phyloP scores from a whole-genome alignment of 164 flowering plant species.

The Umbilicus rupestris region DNA sequence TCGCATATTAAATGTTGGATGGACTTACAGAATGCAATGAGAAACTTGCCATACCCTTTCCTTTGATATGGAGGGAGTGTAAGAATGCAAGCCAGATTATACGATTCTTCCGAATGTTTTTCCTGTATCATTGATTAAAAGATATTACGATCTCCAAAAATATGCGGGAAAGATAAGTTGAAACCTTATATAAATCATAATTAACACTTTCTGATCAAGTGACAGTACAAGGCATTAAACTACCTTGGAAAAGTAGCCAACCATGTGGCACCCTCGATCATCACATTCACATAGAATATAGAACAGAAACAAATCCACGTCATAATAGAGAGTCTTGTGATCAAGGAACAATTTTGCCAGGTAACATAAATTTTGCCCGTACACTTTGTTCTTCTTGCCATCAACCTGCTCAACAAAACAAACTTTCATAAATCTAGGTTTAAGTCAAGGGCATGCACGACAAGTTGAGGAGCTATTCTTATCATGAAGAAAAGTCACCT shows the following conservation, averaged over 20 bases:
- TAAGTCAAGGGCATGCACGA: not conserved
- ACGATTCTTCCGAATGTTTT: slow-evolving; percentile 95
- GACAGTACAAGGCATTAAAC: not conserved
- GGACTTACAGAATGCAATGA: slow-evolving; percentile 91
- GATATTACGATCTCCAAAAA: not conserved
- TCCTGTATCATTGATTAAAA: slow-evolving; percentile 45
- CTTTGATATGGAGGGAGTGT: slow-evolving; percentile 99
- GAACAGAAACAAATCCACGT: slow-evolving; percentile 89
- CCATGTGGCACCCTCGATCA: slow-evolving; percentile 99
- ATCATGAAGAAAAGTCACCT: slow-evolving; percentile 33
- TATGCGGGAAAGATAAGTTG: not conserved
- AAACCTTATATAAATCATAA: not conserved
- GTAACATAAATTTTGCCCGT: slow-evolving; percentile 93
- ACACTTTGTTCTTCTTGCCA: slow-evolving; percentile 98
- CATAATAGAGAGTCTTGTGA: slow-evolving; percentile 98
- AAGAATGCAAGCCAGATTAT: slow-evolving; percentile 93
- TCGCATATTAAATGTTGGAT: not conserved
- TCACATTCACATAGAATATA: slow-evolving; percentile 95
- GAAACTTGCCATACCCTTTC: slow-evolving; percentile 96
- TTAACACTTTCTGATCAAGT: not conserved
- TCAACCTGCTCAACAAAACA: slow-evolving; percentile 60
- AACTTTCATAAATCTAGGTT: not conserved
- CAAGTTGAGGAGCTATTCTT: not conserved
- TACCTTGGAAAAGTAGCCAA: slow-evolving; percentile 99
- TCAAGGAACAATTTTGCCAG: slow-evolving; percentile 94